Evolutionary conservation across 2,329 filamentous ascomycete species (phyloP).

Genomic region (Aspergillus tanneri): DNA sequence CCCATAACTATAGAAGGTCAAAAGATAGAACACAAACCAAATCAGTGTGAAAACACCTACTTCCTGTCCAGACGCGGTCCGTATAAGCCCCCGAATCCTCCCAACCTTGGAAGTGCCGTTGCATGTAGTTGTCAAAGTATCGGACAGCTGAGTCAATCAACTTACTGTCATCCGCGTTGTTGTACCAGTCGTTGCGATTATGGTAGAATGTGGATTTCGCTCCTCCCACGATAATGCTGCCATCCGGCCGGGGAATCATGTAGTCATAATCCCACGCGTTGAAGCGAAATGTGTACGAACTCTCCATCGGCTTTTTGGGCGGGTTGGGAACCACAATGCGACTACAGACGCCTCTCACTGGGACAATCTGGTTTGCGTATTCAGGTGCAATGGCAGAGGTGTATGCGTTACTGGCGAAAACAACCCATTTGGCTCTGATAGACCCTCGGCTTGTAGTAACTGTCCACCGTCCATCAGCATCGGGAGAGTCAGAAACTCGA

Average conservation of each 20-base stretch:
- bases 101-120: constrained; percentile 38
- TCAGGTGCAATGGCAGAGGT: constrained; percentile 71
- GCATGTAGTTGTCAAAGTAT: constrained; percentile 43
- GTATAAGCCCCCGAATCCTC: constrained; percentile 33
- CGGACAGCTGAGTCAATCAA: constrained; percentile 49
- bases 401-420: constrained; percentile 82
- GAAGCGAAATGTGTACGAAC: constrained; percentile 63
- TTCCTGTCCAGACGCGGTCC: constrained; percentile 37
- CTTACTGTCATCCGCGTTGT: constrained; percentile 46
- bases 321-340: constrained; percentile 30
- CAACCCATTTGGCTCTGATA: constrained; percentile 61
- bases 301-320: constrained; percentile 28
- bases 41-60: constrained; percentile 23
- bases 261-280: constrained; percentile 62
- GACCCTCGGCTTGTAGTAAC: constrained; percentile 68
- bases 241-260: constrained; percentile 59
- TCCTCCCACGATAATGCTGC: constrained; percentile 62
- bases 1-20: constrained; percentile 47
- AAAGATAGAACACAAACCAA: background rate
- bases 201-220: constrained; percentile 49
- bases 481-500: constrained; percentile 25
- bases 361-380: constrained; percentile 71
- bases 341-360: constrained; percentile 61
- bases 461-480: constrained; percentile 50
- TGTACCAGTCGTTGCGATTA: constrained; percentile 46